phyloP scores from a whole-genome alignment of 345 rosid species.

The Arabis alpina region DNA sequence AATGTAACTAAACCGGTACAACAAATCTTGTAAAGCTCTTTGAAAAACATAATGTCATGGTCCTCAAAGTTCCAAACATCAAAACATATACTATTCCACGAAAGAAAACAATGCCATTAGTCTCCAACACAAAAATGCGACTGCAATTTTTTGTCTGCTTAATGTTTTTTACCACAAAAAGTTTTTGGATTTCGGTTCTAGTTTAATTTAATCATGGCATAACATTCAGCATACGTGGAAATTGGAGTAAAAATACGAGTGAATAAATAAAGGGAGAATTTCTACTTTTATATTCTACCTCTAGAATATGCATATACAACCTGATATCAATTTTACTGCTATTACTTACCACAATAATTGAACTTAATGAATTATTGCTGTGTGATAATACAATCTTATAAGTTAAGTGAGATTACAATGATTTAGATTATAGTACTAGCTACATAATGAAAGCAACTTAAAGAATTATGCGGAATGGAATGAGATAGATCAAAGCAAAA shows the following conservation, averaged over 20 bases:
- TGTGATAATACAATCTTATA: too few species aligned
- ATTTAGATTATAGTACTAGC: too few species aligned
- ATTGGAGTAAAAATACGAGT: neutral
- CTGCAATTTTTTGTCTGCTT: conserved; percentile 27
- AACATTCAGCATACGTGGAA: neutral
- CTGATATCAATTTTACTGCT: too few species aligned
- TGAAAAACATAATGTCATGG: conserved; percentile 22
- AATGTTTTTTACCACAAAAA: conserved; percentile 18
- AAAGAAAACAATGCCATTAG: conserved; percentile 34
- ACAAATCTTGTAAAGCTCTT: conserved; percentile 29
- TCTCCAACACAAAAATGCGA: conserved; percentile 39
- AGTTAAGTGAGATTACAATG: too few species aligned
- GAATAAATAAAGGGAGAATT: neutral
- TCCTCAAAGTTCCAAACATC: conserved; percentile 43
- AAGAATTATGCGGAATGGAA: too few species aligned
- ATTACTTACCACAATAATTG: too few species aligned
- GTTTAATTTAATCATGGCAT: conserved; percentile 1
- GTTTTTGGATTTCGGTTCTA: neutral
- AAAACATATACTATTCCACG: conserved; percentile 36
- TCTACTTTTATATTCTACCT: neutral
- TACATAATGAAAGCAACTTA: too few species aligned
- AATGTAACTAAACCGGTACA: neutral
- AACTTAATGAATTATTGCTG: too few species aligned
- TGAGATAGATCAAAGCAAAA: too few species aligned
- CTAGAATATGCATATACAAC: neutral